These are phyloP conservation scores for Sclerotinia glacialis DNA, from an alignment of 2,329 filamentous ascomycete genomes.

Conservation along the genomic window DNA sequence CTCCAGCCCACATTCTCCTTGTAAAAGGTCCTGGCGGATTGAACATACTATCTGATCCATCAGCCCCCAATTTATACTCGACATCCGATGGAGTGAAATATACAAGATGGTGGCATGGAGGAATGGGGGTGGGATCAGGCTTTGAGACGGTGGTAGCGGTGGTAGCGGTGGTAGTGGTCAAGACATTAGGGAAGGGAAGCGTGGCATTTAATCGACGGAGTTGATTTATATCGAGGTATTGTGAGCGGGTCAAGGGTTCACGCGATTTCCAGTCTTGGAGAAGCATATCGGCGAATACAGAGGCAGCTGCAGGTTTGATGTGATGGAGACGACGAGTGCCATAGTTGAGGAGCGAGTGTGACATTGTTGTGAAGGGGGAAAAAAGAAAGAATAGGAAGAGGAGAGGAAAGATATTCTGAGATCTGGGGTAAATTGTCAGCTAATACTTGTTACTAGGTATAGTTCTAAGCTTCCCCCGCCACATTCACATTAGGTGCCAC, in stretches of 20 bases:
- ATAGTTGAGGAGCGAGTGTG: neutral
- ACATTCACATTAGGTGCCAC: neutral
- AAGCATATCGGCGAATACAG: slow-evolving; percentile 43
- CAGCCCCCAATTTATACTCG: slow-evolving; percentile 53
- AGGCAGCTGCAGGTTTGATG: slow-evolving; percentile 24
- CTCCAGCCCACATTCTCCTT: slow-evolving; percentile 66
- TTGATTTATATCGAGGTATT: slow-evolving; percentile 60
- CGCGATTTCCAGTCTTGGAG: slow-evolving; percentile 38
- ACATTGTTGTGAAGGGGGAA: neutral
- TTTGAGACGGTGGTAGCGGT: slow-evolving; percentile 4
- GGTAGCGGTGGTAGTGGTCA: slow-evolving; percentile 12
- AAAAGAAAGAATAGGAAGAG: neutral
- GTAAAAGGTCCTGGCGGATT: slow-evolving; percentile 60
- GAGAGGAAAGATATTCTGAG: neutral
- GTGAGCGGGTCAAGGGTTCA: slow-evolving; percentile 45
- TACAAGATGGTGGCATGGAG: slow-evolving; percentile 55
- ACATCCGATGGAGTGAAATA: slow-evolving; percentile 60
- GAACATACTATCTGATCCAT: slow-evolving; percentile 60
- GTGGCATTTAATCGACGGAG: slow-evolving; percentile 54
- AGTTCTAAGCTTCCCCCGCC: neutral
- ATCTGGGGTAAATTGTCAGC: neutral
- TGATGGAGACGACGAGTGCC: slow-evolving; percentile 32
- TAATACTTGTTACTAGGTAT: neutral
- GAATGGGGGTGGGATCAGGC: slow-evolving; percentile 24
- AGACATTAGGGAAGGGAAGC: slow-evolving; percentile 53